Percentiles rank a stretch among this genome's conserved stretches.
phyloP scores from a whole-genome alignment of 306 rosid genomes.

The Quercus alba region DNA sequence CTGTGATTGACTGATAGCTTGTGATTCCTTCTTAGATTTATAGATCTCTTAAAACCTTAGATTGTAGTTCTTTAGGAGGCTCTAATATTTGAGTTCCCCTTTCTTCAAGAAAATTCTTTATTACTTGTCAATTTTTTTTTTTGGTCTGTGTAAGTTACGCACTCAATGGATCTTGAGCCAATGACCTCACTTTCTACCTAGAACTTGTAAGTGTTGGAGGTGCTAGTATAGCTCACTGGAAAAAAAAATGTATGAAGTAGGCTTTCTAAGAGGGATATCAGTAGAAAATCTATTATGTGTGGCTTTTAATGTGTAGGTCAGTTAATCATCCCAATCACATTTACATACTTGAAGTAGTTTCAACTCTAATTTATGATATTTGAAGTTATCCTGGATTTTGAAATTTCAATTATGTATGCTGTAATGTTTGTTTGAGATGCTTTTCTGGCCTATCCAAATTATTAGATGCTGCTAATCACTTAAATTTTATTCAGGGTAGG shows the following conservation, averaged over 20 bases:
- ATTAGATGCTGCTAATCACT: conserved; percentile 38
- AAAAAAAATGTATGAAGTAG: neutral
- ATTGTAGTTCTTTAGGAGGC: too few species aligned
- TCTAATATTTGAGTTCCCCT: too few species aligned
- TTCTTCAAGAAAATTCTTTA: too few species aligned
- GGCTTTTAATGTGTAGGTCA: neutral
- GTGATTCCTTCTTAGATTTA: too few species aligned
- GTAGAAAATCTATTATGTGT: neutral
- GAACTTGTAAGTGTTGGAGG: too few species aligned
- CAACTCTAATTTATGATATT: neutral
- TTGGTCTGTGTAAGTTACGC: too few species aligned
- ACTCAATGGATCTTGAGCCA: too few species aligned
- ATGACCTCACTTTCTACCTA: too few species aligned
- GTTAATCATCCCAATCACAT: neutral
- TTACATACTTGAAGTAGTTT: neutral
- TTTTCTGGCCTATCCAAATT: neutral
- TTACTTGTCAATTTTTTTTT: too few species aligned
- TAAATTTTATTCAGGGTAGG: conserved; percentile 85
- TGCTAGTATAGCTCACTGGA: too few species aligned
- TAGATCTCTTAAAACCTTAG: too few species aligned
- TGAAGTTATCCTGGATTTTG: neutral
- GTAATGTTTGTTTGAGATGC: conserved; percentile 14
- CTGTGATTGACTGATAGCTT: too few species aligned
- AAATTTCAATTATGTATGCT: conserved; percentile 1
- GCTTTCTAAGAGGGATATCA: neutral